Evolutionary conservation across 495 filamentous ascomycete species (phyloP).

Genomic region (Penicillium cinerascens): DNA sequence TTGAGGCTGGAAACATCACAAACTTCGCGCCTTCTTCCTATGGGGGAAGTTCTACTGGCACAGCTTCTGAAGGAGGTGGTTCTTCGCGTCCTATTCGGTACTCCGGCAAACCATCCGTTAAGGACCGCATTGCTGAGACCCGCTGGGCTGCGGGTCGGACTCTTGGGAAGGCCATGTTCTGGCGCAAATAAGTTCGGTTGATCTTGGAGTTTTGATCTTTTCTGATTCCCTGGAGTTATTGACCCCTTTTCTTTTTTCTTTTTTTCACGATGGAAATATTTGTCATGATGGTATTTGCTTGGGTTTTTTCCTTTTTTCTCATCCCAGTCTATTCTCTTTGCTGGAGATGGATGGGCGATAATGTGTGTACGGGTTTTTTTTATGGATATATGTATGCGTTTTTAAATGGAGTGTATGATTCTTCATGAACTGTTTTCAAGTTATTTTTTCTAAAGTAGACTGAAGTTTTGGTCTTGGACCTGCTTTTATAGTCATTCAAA

Average conservation of each 20-base stretch:
- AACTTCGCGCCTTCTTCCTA: constrained; percentile 23
- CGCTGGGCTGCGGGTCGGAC: constrained; percentile 36
- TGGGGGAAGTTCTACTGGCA: constrained; percentile 10
- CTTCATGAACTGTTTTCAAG: background rate
- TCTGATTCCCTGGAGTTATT: background rate
- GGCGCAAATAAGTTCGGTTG: constrained; percentile 34
- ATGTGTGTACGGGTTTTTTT: background rate
- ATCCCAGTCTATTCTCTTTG: background rate
- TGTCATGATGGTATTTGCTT: constrained; percentile 6
- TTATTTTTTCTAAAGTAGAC: too few species aligned
- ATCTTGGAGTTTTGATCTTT: constrained; percentile 7
- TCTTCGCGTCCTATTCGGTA: constrained; percentile 29
- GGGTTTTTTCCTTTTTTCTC: background rate
- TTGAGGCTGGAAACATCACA: constrained; percentile 43
- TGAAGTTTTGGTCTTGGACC: too few species aligned
- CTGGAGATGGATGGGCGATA: background rate
- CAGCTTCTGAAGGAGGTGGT: constrained; percentile 20
- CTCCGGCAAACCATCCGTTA: constrained; percentile 31
- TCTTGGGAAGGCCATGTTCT: constrained; percentile 43
- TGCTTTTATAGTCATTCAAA: too few species aligned
- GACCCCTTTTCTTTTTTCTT: background rate
- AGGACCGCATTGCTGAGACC: constrained; percentile 37
- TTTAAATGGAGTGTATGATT: background rate
- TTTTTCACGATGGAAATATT: constrained; percentile 19
- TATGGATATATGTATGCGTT: background rate